Percentiles rank a stretch among this genome's conserved stretches.
Conservation (phyloP, 495 filamentous ascomycete genomes). For the Penicillium egyptiacum region DNA sequence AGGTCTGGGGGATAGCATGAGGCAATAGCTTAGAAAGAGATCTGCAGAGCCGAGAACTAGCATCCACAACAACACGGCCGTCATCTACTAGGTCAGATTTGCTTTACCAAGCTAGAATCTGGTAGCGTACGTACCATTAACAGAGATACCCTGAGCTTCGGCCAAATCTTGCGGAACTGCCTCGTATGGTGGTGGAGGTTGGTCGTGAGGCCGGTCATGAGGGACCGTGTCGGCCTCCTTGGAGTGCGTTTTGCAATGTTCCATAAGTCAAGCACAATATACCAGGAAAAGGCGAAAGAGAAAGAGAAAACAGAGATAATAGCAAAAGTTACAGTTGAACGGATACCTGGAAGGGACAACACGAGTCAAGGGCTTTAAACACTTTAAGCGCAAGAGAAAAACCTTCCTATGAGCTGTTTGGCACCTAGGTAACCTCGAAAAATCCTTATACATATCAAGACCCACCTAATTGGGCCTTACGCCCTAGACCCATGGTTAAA, state of each 20-base stretch:
- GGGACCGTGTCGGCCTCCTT: background rate
- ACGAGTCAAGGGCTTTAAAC: background rate
- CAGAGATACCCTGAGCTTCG: background rate
- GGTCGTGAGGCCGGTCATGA: background rate
- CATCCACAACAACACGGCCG: background rate
- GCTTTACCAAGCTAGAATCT: background rate
- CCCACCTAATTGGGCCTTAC: background rate
- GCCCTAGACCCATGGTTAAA: background rate
- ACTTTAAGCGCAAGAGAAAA: background rate
- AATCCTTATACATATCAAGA: background rate
- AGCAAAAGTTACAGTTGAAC: background rate
- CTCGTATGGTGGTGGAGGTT: background rate
- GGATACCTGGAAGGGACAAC: background rate
- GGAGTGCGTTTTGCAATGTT: background rate
- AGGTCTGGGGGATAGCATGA: background rate
- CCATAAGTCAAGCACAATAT: background rate
- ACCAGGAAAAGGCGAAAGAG: too few relatives aligned
- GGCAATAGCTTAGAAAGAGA: background rate
- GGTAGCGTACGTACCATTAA: background rate
- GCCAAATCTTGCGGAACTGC: background rate
- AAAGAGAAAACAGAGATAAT: background rate
- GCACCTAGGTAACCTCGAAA: too few relatives aligned
- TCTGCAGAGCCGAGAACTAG: background rate
- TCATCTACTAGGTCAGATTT: background rate
- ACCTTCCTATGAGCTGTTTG: background rate